These are phyloP conservation scores for Acacia acuminata DNA, from an alignment of 306 rosid species.

Conservation along the genomic window DNA sequence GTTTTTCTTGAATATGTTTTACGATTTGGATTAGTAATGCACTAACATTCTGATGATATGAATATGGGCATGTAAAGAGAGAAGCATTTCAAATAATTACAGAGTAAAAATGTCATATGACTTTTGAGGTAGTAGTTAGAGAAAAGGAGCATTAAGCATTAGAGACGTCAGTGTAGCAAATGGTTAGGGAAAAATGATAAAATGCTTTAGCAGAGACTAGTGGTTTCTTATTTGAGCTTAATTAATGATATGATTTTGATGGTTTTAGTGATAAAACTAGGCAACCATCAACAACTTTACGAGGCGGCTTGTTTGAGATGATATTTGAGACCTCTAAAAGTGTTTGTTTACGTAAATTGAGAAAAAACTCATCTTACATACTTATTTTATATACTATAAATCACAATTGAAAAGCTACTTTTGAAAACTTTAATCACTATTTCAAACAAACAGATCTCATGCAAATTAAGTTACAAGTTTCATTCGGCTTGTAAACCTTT, in stretches of 20 bases:
- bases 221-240: background rate
- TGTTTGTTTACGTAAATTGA: too few relatives aligned
- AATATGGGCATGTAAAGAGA: background rate
- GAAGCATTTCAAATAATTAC: background rate
- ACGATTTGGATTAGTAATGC: background rate
- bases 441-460: too few relatives aligned
- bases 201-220: background rate
- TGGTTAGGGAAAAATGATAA: background rate
- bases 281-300: too few relatives aligned
- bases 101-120: background rate
- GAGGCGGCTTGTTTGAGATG: too few relatives aligned
- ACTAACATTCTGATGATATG: background rate
- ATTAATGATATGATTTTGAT: too few relatives aligned
- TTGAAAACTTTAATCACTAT: too few relatives aligned
- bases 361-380: too few relatives aligned
- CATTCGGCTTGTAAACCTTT: too few relatives aligned
- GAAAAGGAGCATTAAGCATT: background rate
- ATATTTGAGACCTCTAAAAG: too few relatives aligned
- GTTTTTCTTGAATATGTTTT: background rate
- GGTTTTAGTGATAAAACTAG: background rate
- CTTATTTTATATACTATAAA: rapidly evolving
- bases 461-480: too few relatives aligned
- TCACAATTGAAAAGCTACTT: rapidly evolving
- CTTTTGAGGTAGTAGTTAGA: background rate
- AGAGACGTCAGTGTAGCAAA: background rate